Evolutionary conservation across 2,329 filamentous ascomycete genomes (phyloP).

Genomic region (Aspergillus ustus): DNA sequence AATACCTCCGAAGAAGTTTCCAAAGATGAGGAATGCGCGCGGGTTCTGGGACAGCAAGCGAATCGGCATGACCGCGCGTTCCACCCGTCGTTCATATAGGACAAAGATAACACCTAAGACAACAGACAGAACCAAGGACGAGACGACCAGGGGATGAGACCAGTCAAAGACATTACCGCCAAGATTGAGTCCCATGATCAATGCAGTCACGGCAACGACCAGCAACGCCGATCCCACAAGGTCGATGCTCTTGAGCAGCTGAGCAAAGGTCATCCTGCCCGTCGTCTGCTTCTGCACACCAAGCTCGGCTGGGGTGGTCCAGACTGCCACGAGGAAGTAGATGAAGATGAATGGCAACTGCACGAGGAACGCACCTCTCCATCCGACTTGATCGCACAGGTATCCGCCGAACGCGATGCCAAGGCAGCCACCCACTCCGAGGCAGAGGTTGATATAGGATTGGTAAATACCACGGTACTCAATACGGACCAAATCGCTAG

Average conservation of each 20-base stretch:
- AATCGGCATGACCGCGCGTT: conserved; percentile 56
- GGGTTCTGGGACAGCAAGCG: conserved; percentile 52
- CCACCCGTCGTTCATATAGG: conserved; percentile 47
- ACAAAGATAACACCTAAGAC: conserved; percentile 47
- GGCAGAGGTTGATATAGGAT: conserved; percentile 46
- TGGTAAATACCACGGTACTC: conserved; percentile 58
- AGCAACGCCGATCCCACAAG: conserved; percentile 54
- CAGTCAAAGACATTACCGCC: conserved; percentile 59
- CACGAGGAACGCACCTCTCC: conserved; percentile 51
- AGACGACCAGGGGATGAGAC: conserved; percentile 55
- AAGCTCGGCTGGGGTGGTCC: conserved; percentile 50
- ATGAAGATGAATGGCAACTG: conserved; percentile 56
- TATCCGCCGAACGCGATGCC: conserved; percentile 46
- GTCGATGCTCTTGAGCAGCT: conserved; percentile 56
- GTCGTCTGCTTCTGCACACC: conserved; percentile 50
- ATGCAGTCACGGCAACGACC: conserved; percentile 50
- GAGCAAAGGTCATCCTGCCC: conserved; percentile 45
- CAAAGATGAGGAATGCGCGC: conserved; percentile 55
- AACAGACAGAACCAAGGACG: conserved; percentile 49
- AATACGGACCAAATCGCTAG: conserved; percentile 73
- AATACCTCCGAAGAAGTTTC: conserved; percentile 57
- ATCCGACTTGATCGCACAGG: conserved; percentile 46
- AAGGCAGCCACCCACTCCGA: conserved; percentile 43
- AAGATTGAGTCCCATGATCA: conserved; percentile 58
- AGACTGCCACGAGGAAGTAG: conserved; percentile 48